These are phyloP conservation scores for Arthrobotrys pseudoclavata DNA, from an alignment of 2,329 filamentous ascomycete species.

Conservation along the genomic window DNA sequence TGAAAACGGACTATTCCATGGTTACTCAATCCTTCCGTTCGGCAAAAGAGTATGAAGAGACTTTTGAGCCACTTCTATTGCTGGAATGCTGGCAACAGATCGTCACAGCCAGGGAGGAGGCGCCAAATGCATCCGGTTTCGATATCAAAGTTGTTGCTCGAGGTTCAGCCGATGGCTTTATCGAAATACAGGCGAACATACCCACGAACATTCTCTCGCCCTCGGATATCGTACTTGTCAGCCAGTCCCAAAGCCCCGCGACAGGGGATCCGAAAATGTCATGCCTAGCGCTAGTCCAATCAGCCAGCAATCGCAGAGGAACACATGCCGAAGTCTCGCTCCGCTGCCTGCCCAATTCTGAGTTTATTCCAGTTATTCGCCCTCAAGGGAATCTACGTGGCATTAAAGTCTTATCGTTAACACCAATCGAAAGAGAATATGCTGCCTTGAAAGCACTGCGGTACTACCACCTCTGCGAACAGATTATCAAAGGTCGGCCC, in stretches of 20 bases:
- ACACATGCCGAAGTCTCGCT: slow-evolving; percentile 86
- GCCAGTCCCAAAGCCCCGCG: slow-evolving; percentile 79
- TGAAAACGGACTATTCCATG: slow-evolving; percentile 77
- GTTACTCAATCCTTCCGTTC: slow-evolving; percentile 84
- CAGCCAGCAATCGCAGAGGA: slow-evolving; percentile 80
- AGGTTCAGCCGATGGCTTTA: slow-evolving; percentile 89
- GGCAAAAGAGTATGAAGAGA: slow-evolving; percentile 83
- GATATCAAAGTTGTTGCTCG: slow-evolving; percentile 89
- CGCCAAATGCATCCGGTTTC: slow-evolving; percentile 79
- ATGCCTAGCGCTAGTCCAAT: slow-evolving; percentile 86
- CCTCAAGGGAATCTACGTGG: slow-evolving; percentile 50
- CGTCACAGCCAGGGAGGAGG: slow-evolving; percentile 87
- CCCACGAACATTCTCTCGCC: slow-evolving; percentile 79
- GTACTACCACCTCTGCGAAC: slow-evolving; percentile 95
- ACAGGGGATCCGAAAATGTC: slow-evolving; percentile 76
- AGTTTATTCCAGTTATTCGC: slow-evolving; percentile 38
- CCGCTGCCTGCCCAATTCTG: slow-evolving; percentile 75
- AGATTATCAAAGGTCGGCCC: slow-evolving; percentile 88
- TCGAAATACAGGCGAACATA: slow-evolving; percentile 89
- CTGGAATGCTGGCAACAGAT: slow-evolving; percentile 97
- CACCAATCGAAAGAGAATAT: slow-evolving; percentile 94
- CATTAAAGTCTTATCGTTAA: slow-evolving; percentile 71
- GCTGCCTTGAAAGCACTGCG: slow-evolving; percentile 89
- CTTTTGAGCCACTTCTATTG: slow-evolving; percentile 89
- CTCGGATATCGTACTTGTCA: slow-evolving; percentile 88